Evolutionary conservation across 2,329 filamentous ascomycete species (phyloP).

Genomic region (Diaporthe amygdali): DNA sequence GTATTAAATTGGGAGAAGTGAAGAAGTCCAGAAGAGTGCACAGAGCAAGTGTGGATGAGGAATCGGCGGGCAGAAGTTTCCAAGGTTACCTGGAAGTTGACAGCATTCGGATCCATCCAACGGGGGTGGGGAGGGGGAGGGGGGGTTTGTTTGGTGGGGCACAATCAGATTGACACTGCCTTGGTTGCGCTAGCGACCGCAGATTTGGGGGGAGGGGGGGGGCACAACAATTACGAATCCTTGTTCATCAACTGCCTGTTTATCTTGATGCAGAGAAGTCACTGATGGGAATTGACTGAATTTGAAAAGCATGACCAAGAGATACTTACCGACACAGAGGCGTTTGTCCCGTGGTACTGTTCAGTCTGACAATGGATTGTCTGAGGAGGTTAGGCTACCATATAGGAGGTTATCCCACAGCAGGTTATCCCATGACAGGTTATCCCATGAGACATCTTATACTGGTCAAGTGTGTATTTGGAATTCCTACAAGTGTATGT

Average conservation of each 20-base stretch:
- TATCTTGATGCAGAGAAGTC: background rate
- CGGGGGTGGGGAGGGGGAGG: constrained; percentile 1
- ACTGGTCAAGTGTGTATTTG: background rate
- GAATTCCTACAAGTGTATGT: background rate
- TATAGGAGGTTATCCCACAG: background rate
- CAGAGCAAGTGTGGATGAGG: constrained; percentile 18
- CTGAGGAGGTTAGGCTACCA: background rate
- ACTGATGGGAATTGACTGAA: background rate
- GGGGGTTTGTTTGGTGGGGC: constrained; percentile 20
- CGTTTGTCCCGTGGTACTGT: background rate
- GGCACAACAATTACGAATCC: background rate
- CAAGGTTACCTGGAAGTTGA: constrained; percentile 22
- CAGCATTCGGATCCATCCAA: constrained; percentile 11
- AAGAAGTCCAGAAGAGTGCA: constrained; percentile 12
- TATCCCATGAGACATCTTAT: background rate
- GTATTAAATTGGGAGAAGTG: constrained; percentile 14
- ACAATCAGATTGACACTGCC: background rate
- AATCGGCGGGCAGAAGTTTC: constrained; percentile 19
- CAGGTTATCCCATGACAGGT: background rate
- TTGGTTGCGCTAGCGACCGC: constrained; percentile 7
- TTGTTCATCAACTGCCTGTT: background rate
- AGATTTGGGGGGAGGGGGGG: background rate
- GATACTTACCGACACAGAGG: background rate
- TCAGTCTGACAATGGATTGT: background rate
- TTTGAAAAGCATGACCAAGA: background rate